These are phyloP conservation scores for Metschnikowia baotianmanensis DNA, from an alignment of 805 yeast genomes.

Conservation along the genomic window DNA sequence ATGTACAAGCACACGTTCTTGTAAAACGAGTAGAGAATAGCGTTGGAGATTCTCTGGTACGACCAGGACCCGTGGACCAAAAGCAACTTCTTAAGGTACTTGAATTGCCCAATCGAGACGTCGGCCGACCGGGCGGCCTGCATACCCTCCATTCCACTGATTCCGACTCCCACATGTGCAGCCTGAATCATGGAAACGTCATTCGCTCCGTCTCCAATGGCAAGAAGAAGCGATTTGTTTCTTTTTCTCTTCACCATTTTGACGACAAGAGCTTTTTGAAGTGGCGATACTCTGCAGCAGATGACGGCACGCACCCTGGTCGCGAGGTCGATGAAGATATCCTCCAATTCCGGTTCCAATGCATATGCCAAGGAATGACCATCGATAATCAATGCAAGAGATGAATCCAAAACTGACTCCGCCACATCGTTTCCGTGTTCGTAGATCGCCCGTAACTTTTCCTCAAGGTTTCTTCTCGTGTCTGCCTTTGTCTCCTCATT, in stretches of 20 bases:
- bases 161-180: slow-evolving; percentile 98
- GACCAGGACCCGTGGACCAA: slow-evolving; percentile 98
- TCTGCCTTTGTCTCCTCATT: slow-evolving; percentile 82
- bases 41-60: slow-evolving; percentile 88
- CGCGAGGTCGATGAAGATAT: slow-evolving; percentile 73
- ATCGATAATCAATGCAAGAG: slow-evolving; percentile 88
- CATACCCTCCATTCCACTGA: slow-evolving; percentile 99
- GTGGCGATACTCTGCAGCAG: slow-evolving; percentile 96
- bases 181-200: slow-evolving; percentile 99
- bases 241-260: slow-evolving; percentile 83
- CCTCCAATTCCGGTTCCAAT: slow-evolving; percentile 76
- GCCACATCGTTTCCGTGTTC: slow-evolving; percentile 64
- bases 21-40: slow-evolving; percentile 92
- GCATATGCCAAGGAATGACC: slow-evolving; percentile 91
- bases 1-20: slow-evolving; percentile 92
- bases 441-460: slow-evolving; percentile 71
- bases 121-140: slow-evolving; percentile 99
- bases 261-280: slow-evolving; percentile 97
- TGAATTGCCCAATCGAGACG: slow-evolving; percentile 94
- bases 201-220: slow-evolving; percentile 99
- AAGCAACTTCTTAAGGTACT: slow-evolving; percentile 74
- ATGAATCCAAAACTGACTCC: slow-evolving; percentile 55
- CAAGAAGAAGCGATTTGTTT: slow-evolving; percentile 71
- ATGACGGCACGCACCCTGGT: slow-evolving; percentile 91
- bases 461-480: slow-evolving; percentile 68